Base-by-base conservation (phyloP, 305 asterid genomes). In the Fraxinus dipetala region DNA sequence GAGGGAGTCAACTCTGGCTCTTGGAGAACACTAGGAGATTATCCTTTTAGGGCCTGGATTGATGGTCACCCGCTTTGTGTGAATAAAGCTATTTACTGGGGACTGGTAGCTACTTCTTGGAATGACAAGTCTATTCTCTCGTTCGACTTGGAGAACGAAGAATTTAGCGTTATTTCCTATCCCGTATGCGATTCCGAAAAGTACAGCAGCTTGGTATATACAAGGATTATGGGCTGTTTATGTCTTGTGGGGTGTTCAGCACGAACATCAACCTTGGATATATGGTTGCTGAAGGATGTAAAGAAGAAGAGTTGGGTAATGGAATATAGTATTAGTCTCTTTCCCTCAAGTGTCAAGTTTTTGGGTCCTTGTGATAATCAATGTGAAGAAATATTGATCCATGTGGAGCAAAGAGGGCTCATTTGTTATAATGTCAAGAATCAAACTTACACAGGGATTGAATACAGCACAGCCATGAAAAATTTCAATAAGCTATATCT, bases 1-100 rank as follows among this genome's bases (percentile, higher is more conserved):
- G 83, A 79, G 74, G 85, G 80, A 13, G 90, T 89, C 13, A 2
- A 16, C 2, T 82, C 87, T 2, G 91, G 91, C 1, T 74, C 84
- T 0, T 90, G 93, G 93, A 85, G 79, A 31, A 77, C 40, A 20
- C 84, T 90, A 18, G 80, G 76, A 18, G 90, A 85, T 75, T 88
- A 90, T 72, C 91, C 93, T 20, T 85, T 78, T 36, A 84, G 80
- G 18, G 82, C 90, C 14, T 87, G 90, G 90, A 85, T 84, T 0
- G 89, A 84, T 22, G 89, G 85, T 79, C 85, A 87, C 26, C 90
- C 91, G 0, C 87, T 89, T 0, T 87, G 87, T 16, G 87, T 86
- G 18, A 80, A 78, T 28, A 91, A 91, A 2, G 65, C 65, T 4
- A 83, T 89, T 16, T 89, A 89, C 79, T 91, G 92, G 94, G 81